Conservation (phyloP, 306 rosid genomes). For the Abrus precatorius region DNA sequence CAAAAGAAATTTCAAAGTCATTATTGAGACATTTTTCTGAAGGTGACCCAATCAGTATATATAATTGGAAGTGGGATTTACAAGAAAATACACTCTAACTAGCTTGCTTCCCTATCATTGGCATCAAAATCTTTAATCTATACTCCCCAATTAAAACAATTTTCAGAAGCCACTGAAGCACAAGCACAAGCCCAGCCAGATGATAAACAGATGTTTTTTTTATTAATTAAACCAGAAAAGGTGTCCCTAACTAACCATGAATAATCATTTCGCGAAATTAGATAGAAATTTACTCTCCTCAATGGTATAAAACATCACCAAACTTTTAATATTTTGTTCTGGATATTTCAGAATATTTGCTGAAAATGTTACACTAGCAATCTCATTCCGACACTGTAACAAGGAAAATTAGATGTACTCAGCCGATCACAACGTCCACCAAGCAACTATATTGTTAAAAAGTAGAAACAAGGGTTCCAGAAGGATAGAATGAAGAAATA, state of each 20-base stretch:
- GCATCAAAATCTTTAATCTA: slow-evolving; percentile 35
- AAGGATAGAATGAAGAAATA: not conserved
- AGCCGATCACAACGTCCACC: slow-evolving; percentile 25
- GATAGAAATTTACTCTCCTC: not conserved
- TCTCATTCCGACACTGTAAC: slow-evolving; percentile 10
- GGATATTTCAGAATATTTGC: not conserved
- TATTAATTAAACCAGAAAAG: not conserved
- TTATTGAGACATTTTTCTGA: not conserved
- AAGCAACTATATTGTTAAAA: not conserved
- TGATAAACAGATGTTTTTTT: not conserved
- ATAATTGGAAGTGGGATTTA: slow-evolving; percentile 17
- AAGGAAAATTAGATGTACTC: slow-evolving; percentile 8
- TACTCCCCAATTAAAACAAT: slow-evolving; percentile 22
- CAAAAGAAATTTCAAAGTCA: slow-evolving; percentile 38
- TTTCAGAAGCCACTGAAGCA: slow-evolving; percentile 12
- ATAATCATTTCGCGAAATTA: not conserved
- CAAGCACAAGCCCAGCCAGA: slow-evolving; percentile 34
- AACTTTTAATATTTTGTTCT: not conserved
- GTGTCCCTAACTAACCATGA: not conserved
- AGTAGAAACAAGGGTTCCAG: slow-evolving; percentile 11
- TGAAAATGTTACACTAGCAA: not conserved
- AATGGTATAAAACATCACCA: not conserved
- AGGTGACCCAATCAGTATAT: slow-evolving; percentile 17
- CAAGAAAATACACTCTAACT: not conserved
- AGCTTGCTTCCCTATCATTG: slow-evolving; percentile 30